These are phyloP conservation scores for Sanghuangporus weigelae DNA, from an alignment of 1,284 basidiomycete genomes.

Conservation along the genomic window DNA sequence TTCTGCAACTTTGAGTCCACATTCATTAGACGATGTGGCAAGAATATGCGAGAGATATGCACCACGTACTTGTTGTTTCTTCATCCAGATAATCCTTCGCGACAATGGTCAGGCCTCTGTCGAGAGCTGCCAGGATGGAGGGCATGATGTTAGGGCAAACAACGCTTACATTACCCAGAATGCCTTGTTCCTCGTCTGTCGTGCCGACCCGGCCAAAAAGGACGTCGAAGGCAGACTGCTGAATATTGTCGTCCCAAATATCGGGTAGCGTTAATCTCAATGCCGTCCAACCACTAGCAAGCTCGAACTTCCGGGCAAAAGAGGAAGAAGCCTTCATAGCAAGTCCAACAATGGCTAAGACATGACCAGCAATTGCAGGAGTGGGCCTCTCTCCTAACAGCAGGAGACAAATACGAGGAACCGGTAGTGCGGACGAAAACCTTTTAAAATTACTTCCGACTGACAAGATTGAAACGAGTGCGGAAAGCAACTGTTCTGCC, in stretches of 20 bases:
- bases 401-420: slow-evolving; percentile 68
- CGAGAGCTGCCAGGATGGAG: slow-evolving; percentile 58
- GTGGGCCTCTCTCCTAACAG: slow-evolving; percentile 67
- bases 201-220: slow-evolving; percentile 42
- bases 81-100: slow-evolving; percentile 31
- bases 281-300: slow-evolving; percentile 70
- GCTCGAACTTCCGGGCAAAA: slow-evolving; percentile 69
- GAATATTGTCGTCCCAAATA: slow-evolving; percentile 62
- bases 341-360: slow-evolving; percentile 55
- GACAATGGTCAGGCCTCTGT: slow-evolving; percentile 32
- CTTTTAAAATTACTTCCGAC: slow-evolving; percentile 49
- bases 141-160: slow-evolving; percentile 64
- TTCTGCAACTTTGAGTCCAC: slow-evolving; percentile 30
- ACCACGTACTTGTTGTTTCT: slow-evolving; percentile 22
- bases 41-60: background rate
- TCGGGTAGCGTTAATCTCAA: slow-evolving; percentile 59
- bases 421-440: slow-evolving; percentile 63
- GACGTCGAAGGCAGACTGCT: slow-evolving; percentile 59
- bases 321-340: slow-evolving; percentile 48
- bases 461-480: slow-evolving; percentile 53
- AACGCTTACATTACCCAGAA: slow-evolving; percentile 29
- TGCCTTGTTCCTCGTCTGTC: slow-evolving; percentile 2
- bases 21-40: background rate
- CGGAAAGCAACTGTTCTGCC: slow-evolving; percentile 56
- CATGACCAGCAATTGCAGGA: slow-evolving; percentile 49